Evolutionary conservation across 2,329 filamentous ascomycete genomes (phyloP), one percentile per base, ranked within the genome.

Genomic region (Alternaria gaisen): DNA sequence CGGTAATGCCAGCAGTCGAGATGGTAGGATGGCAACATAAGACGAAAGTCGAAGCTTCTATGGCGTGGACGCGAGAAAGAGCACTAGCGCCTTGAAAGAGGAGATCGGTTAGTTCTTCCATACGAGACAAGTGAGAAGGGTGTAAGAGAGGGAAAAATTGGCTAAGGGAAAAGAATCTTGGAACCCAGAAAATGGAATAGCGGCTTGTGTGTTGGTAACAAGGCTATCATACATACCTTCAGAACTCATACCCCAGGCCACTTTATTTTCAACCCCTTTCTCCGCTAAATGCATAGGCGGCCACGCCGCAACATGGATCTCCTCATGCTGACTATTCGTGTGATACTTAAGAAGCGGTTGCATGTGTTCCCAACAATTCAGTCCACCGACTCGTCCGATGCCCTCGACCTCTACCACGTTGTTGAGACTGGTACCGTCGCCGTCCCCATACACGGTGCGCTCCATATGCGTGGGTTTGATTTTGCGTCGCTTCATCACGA

Each of bases 21-120:
- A 86, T 77, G 3, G 88, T 79, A 0, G 81, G 72, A 0, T 85
- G 86, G 48, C 77, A 76, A 63, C 86, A 84, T 3, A 88, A 79
- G 1, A 89, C 86, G 60, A 84, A 89, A 0, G 83, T 73, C 9
- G 80, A 78, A 2, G 83, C 82, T 68, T 38, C 36, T n/a, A 38
- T 38, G 16, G 36, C 36, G 16, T 38, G 36, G 8, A n/a, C 36
- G n/a, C 36, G 36, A 38, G 16, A 38, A 38, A 38, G 36, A 38
- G 36, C 36, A 38, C n/a, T 38, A 8, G 16, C 16, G n/a, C 36
- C 36, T 38, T 14, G 12, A 3, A 34, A 36, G 14, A 36, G 32
- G 14, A 6, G 32, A 36, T 16, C 3, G 14, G 32, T 36, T 36
- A 36, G 14, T 36, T 14, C 32, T 16, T 16, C 32, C 1, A 36